Evolutionary conservation across 805 yeast species (phyloP).

Genomic region (Kodamaea fukazawae): DNA sequence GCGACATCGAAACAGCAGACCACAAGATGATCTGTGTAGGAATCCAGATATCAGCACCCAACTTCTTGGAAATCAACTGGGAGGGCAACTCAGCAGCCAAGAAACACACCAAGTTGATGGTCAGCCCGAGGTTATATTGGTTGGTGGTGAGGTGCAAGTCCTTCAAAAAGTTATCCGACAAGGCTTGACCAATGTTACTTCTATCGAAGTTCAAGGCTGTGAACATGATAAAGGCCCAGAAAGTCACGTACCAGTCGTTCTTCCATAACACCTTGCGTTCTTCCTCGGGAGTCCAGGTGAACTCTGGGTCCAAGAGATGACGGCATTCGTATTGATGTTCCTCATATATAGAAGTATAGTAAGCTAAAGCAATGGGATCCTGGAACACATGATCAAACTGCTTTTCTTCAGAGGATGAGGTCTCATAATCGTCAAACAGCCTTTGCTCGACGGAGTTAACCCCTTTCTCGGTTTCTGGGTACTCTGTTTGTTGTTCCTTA

Average conservation of each 20-base stretch:
- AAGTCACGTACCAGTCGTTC: conserved; percentile 21
- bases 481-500: too few relatives aligned
- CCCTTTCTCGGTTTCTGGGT: too few relatives aligned
- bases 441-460: too few relatives aligned
- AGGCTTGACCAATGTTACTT: conserved; percentile 24
- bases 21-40: conserved; percentile 24
- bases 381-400: conserved; percentile 11
- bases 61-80: conserved; percentile 23
- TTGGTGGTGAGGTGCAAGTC: conserved; percentile 23
- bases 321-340: conserved; percentile 52
- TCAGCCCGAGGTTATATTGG: conserved; percentile 24
- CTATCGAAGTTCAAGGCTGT: conserved; percentile 24
- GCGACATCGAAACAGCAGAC: conserved; percentile 24
- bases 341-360: conserved; percentile 47
- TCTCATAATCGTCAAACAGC: too few relatives aligned
- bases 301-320: conserved; percentile 53
- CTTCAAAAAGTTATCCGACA: conserved; percentile 20
- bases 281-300: conserved; percentile 31
- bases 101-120: conserved; percentile 21
- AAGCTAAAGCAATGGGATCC: conserved; percentile 47
- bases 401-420: not conserved
- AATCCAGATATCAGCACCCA: conserved; percentile 27
- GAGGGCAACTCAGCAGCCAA: conserved; percentile 26
- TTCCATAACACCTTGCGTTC: conserved; percentile 20
- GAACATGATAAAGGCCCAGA: conserved; percentile 23